Evolutionary conservation across 139 green algal species (phyloP).

Genomic region (Gonium pectorale): DNA sequence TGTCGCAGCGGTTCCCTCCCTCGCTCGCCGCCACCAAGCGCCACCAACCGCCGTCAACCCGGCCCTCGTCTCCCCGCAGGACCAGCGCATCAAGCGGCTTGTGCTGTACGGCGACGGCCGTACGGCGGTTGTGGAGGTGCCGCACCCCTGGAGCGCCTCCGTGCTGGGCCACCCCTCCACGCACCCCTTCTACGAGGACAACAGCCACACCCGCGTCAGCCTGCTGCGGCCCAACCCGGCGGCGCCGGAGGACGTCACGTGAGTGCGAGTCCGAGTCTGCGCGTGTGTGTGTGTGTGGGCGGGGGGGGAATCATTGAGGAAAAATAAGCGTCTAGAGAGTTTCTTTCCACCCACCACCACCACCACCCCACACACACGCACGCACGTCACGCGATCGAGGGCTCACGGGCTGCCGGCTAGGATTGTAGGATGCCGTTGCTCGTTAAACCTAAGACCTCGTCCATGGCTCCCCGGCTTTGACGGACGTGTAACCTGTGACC

Average conservation of each 20-base stretch:
- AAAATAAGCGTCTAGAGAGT: too few relatives aligned
- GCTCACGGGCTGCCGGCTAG: background rate
- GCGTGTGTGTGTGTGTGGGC: background rate
- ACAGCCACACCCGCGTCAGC: slow-evolving; percentile 38
- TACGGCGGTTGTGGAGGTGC: slow-evolving; percentile 72
- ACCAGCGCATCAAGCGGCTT: slow-evolving; percentile 70
- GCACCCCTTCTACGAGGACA: slow-evolving; percentile 55
- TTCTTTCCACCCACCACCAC: background rate
- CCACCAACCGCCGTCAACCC: too few relatives aligned
- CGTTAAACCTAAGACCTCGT: too few relatives aligned
- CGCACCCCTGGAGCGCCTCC: slow-evolving; percentile 62
- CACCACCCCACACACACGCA: too few relatives aligned
- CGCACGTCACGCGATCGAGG: too few relatives aligned
- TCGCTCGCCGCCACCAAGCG: too few relatives aligned
- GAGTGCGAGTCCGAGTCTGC: slow-evolving; percentile 15
- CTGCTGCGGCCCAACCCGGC: slow-evolving; percentile 59
- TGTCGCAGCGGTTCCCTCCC: too few relatives aligned
- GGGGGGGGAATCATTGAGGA: background rate
- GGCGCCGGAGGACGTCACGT: slow-evolving; percentile 68
- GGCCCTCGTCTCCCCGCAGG: background rate
- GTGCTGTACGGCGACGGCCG: slow-evolving; percentile 74
- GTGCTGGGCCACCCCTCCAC: slow-evolving; percentile 56
- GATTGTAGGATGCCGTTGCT: too few relatives aligned
- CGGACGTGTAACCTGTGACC: too few relatives aligned
- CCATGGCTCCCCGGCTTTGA: too few relatives aligned